Percentiles rank a stretch among this genome's conserved stretches.
Evolutionary conservation across 768 basidiomycete genomes (phyloP).

Genomic region (Auriscalpium vulgare): DNA sequence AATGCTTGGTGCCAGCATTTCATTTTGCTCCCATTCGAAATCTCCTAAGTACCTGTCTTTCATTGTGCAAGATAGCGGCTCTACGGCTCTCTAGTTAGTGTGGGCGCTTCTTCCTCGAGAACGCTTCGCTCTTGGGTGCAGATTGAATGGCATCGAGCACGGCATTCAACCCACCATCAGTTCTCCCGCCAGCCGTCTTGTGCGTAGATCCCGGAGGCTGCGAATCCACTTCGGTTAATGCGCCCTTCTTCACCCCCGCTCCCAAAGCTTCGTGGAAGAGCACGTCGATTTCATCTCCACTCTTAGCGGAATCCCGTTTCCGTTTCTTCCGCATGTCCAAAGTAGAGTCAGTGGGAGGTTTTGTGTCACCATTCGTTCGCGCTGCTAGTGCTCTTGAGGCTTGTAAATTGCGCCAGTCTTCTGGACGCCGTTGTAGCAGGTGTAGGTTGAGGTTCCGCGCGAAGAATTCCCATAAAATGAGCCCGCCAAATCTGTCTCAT

Average conservation of each 20-base stretch:
- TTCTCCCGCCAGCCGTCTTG: neutral
- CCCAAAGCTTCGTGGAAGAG: conserved; percentile 56
- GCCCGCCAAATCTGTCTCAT: conserved; percentile 63
- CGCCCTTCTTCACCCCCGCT: conserved; percentile 50
- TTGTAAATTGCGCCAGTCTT: conserved; percentile 79
- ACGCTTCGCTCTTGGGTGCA: conserved; percentile 41
- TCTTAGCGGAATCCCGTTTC: conserved; percentile 34
- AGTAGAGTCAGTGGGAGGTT: no score
- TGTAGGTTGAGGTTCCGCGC: conserved; percentile 69
- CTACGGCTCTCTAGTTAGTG: neutral
- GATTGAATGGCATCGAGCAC: conserved; percentile 53
- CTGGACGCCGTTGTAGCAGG: conserved; percentile 67
- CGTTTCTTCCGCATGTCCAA: conserved; percentile 26
- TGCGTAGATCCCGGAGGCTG: neutral
- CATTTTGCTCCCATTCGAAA: no score
- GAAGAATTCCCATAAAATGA: conserved; percentile 86
- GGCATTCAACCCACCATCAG: conserved; percentile 35
- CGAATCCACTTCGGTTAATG: conserved; percentile 23
- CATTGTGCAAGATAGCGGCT: no score
- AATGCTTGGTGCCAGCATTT: no score
- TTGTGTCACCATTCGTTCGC: no score
- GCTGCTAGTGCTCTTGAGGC: conserved; percentile 17
- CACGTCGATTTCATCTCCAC: conserved; percentile 67
- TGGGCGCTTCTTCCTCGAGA: conserved; percentile 24
- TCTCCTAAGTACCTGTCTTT: no score